Evolutionary conservation across 139 green algal species (phyloP), one percentile per base, ranked within the genome.

Genomic region (Desmodesmus armatus): DNA sequence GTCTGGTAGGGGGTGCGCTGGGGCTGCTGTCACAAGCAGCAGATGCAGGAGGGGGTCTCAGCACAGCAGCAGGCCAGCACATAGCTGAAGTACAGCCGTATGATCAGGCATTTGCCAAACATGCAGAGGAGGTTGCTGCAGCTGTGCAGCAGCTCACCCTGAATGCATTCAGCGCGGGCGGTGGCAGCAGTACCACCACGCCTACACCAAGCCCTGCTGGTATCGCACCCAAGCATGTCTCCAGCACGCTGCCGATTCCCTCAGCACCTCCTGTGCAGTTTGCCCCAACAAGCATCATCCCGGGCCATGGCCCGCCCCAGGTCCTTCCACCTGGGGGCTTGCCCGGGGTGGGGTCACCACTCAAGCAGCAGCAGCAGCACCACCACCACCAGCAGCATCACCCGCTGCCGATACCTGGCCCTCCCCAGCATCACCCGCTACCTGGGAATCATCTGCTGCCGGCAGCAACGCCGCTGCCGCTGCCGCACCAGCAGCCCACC

Each of bases 91-190:
- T 25, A 13, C 73, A 82, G 37, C 55, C 53, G n/a, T 80, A 86
- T 62, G 86, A 88, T 29, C 23, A 60, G n/a, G 44, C 78, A 25
- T 88, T 88, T 35, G 84, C 66, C n/a, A n/a, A 44, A 53, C 83
- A 91, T 60, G 81, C 93, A 43, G 40, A 63, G n/a, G 41, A 55
- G 9, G 60, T 94, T 19, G 80, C 91, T 60, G 81, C 74, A 23
- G 69, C 66, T 35, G 86, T 92, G 41, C 85, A 88, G 86, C 65
- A 83, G 58, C 39, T 78, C 0, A 77, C 82, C 0, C 78, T 89
- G 65, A 80, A 91, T 51, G 72, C 62, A 40, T 88, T 91, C 31
- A 47, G 60, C 80, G 78, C 41, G 13, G n/a, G 71, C 3, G 29
- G 7, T 69, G 41, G 19, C 37, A 17, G 58, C 62, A 58, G 31